A percentile compares a stretch with the other conserved stretches of the same genome.
Evolutionary conservation across 2,329 filamentous ascomycete species (phyloP).

Genomic region (Penicillium crustosum): DNA sequence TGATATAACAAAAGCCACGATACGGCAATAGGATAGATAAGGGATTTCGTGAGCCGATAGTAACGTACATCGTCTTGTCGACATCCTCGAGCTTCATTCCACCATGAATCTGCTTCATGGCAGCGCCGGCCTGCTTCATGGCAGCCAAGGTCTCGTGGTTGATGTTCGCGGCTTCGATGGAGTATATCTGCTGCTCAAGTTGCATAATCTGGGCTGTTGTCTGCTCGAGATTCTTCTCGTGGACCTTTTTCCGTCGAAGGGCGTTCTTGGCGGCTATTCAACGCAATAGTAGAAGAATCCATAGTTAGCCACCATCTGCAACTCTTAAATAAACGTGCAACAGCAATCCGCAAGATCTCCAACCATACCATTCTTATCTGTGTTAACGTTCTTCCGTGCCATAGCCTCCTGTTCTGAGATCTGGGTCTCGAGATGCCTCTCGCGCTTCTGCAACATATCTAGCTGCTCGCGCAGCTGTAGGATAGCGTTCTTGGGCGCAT

Average conservation of each 20-base stretch:
- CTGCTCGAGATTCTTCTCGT: constrained; percentile 88
- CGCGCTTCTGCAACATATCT: constrained; percentile 96
- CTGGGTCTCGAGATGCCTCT: constrained; percentile 85
- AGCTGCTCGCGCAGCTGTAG: constrained; percentile 81
- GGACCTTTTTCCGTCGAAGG: constrained; percentile 88
- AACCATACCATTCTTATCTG: constrained; percentile 84
- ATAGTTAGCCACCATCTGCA: not conserved
- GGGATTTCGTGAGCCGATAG: not conserved
- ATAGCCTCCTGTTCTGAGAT: constrained; percentile 90
- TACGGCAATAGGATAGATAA: not conserved
- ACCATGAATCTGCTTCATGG: constrained; percentile 91
- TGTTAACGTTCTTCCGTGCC: constrained; percentile 81
- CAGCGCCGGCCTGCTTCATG: constrained; percentile 85
- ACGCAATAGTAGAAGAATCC: not conserved
- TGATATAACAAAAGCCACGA: not conserved
- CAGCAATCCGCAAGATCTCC: not conserved
- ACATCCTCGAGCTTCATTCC: constrained; percentile 92
- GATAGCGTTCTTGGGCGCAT: constrained; percentile 96
- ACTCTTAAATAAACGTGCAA: not conserved
- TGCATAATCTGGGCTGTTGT: constrained; percentile 87
- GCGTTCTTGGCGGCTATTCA: constrained; percentile 84
- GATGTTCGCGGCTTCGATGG: constrained; percentile 97
- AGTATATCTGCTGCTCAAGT: constrained; percentile 91
- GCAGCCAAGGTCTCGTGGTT: constrained; percentile 93
- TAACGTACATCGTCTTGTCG: constrained; percentile 83